Percentiles rank a stretch among this genome's conserved stretches.
phyloP scores from a whole-genome alignment of 148 eudicot species.

The Rhododendron simsii region DNA sequence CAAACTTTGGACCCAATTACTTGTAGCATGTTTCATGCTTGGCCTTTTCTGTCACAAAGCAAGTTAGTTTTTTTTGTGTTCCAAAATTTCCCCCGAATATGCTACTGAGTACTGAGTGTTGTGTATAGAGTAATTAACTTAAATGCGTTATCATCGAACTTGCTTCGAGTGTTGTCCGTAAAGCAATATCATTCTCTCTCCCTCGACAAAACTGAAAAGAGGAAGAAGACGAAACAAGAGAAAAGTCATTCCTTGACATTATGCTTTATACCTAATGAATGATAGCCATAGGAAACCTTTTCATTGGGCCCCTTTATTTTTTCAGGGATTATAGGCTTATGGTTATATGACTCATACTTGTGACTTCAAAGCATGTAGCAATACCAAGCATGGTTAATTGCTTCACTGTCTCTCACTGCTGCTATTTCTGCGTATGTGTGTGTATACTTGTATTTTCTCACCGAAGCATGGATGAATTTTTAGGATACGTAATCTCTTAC shows the following conservation, averaged over 20 bases:
- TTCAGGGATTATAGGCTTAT: background rate
- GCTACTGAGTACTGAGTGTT: background rate
- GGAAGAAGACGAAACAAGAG: background rate
- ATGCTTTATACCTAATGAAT: background rate
- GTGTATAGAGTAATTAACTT: background rate
- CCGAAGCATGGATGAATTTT: background rate
- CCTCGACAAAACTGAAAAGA: background rate
- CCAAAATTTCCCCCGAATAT: background rate
- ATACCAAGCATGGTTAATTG: background rate
- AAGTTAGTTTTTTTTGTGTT: background rate
- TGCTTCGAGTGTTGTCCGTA: background rate
- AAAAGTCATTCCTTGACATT: background rate
- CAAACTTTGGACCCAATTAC: background rate
- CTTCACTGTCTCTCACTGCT: background rate
- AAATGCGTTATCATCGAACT: background rate
- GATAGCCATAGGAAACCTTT: background rate
- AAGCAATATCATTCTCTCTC: background rate
- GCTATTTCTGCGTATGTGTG: background rate
- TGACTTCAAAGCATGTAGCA: background rate
- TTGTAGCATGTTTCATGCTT: background rate
- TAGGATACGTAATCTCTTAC: background rate
- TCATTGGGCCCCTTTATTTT: background rate
- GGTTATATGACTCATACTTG: background rate
- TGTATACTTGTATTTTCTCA: background rate
- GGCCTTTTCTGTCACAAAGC: background rate